Evolutionary conservation across 164 flowering plant genomes (phyloP).

Genomic region (Liriodendron chinense): DNA sequence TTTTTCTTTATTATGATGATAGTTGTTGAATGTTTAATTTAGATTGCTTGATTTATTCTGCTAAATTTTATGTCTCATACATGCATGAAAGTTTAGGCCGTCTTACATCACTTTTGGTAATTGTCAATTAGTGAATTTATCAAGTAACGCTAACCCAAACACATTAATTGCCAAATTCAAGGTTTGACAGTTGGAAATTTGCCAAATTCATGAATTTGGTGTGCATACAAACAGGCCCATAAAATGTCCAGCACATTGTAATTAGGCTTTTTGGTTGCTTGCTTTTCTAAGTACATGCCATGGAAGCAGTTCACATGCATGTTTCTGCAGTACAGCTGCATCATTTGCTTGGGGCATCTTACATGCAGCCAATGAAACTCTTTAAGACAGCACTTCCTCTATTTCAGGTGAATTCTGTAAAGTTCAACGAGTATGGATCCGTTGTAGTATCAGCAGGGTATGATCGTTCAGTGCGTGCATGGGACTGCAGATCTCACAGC

Average conservation of each 20-base stretch:
- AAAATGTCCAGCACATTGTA: too few relatives aligned
- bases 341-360: neutral
- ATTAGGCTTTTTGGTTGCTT: too few relatives aligned
- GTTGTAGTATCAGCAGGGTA: slow-evolving; percentile 93
- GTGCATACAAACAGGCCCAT: too few relatives aligned
- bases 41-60: too few relatives aligned
- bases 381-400: neutral
- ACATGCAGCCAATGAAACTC: neutral
- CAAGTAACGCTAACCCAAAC: too few relatives aligned
- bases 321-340: neutral
- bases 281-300: too few relatives aligned
- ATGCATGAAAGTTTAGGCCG: too few relatives aligned
- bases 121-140: neutral
- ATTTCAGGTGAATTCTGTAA: slow-evolving; percentile 88
- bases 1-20: too few relatives aligned
- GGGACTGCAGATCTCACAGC: slow-evolving; percentile 98
- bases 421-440: slow-evolving; percentile 79
- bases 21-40: too few relatives aligned
- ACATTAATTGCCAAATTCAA: neutral
- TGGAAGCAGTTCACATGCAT: neutral
- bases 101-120: too few relatives aligned
- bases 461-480: slow-evolving; percentile 87
- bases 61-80: too few relatives aligned
- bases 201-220: too few relatives aligned
- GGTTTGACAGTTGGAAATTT: neutral